These are phyloP conservation scores for Aspergillus brasiliensis DNA, from an alignment of 2,329 filamentous ascomycete genomes.

Conservation along the genomic window DNA sequence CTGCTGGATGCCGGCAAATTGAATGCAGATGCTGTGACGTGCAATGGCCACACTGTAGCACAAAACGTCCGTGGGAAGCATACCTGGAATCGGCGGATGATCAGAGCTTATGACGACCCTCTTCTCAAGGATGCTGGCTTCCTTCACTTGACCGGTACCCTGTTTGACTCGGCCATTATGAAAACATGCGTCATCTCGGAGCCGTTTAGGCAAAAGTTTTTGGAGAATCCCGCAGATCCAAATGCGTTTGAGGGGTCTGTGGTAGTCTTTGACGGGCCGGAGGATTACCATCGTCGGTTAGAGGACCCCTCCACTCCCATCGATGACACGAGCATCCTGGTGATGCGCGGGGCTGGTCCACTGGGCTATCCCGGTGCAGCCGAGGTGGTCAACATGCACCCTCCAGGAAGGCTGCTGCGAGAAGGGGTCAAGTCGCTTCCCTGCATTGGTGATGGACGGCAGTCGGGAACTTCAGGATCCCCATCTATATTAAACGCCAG, in stretches of 20 bases:
- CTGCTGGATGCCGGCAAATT: conserved; percentile 53
- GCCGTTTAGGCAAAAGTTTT: conserved; percentile 49
- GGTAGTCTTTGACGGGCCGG: conserved; percentile 55
- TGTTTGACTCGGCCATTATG: conserved; percentile 58
- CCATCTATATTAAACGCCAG: conserved; percentile 60
- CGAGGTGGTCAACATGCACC: conserved; percentile 57
- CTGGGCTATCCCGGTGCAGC: conserved; percentile 55
- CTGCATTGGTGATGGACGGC: conserved; percentile 58
- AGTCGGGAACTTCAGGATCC: conserved; percentile 58
- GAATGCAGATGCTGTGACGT: conserved; percentile 47
- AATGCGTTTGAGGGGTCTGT: conserved; percentile 53
- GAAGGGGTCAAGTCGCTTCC: conserved; percentile 51
- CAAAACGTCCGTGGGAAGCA: conserved; percentile 49
- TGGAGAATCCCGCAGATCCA: conserved; percentile 49
- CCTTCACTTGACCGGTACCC: conserved; percentile 50
- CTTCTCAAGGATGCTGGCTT: conserved; percentile 56
- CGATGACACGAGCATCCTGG: conserved; percentile 48
- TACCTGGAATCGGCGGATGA: conserved; percentile 55
- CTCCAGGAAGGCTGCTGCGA: conserved; percentile 48
- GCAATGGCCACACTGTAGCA: conserved; percentile 50
- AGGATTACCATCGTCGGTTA: conserved; percentile 51
- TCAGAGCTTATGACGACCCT: conserved; percentile 49
- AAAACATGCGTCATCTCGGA: conserved; percentile 55
- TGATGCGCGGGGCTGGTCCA: conserved; percentile 55
- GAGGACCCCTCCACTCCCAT: conserved; percentile 45